Percentiles rank a stretch among this genome's conserved stretches.
Evolutionary conservation across 2,329 filamentous ascomycete species (phyloP).

Genomic region (Curvularia sp.): DNA sequence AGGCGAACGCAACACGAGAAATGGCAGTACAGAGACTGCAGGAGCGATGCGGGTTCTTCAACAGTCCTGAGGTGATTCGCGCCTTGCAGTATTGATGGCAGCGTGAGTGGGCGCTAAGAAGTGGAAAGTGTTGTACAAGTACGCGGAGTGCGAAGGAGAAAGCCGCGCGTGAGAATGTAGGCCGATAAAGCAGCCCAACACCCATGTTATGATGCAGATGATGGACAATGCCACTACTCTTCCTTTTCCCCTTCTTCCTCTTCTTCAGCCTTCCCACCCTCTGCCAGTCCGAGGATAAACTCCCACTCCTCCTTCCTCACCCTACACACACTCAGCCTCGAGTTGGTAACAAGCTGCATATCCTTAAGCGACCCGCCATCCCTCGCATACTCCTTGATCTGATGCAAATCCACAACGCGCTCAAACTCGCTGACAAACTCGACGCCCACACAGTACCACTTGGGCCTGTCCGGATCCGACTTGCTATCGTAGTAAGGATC

Average conservation of each 20-base stretch:
- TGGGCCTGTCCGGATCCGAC: conserved; percentile 71
- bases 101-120: conserved; percentile 38
- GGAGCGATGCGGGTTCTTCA: conserved; percentile 59
- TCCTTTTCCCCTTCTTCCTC: conserved; percentile 1
- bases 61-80: conserved; percentile 54
- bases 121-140: conserved; percentile 17
- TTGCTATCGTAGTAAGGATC: conserved; percentile 85
- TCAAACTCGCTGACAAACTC: conserved; percentile 84
- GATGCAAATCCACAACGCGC: conserved; percentile 71
- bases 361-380: conserved; percentile 67
- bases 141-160: background rate
- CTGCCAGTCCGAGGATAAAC: conserved; percentile 63
- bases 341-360: conserved; percentile 84
- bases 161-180: background rate
- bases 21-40: conserved; percentile 52
- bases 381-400: conserved; percentile 69
- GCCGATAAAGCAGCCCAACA: background rate
- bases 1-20: conserved; percentile 37
- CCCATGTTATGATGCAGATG: too few species aligned
- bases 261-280: conserved; percentile 13
- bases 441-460: conserved; percentile 91
- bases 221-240: background rate
- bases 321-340: conserved; percentile 80
- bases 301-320: conserved; percentile 72
- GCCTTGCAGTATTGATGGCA: conserved; percentile 44